phyloP scores from a whole-genome alignment of 805 yeast genomes.

The Kodamaea lidongshanica region DNA sequence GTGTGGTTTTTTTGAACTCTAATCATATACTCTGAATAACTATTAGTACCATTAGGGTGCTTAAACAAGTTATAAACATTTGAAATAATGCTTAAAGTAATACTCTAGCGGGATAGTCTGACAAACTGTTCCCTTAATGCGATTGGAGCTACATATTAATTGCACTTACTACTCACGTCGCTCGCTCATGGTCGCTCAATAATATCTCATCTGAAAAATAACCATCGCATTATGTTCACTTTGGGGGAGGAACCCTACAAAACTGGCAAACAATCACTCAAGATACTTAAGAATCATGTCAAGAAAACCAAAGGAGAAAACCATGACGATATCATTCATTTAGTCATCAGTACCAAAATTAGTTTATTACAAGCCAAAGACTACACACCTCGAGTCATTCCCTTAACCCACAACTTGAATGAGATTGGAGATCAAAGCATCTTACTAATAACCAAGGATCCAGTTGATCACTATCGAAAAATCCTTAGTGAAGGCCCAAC shows the following conservation, averaged over 20 bases:
- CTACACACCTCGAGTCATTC: constrained; percentile 52
- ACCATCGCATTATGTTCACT: constrained; percentile 9
- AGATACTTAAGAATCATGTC: constrained; percentile 14
- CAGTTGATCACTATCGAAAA: constrained; percentile 50
- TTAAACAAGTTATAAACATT: no score
- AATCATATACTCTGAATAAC: no score
- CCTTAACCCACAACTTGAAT: constrained; percentile 48
- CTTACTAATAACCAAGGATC: constrained; percentile 68
- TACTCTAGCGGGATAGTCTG: no score
- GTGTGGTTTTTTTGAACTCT: not conserved
- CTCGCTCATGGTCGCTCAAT: no score
- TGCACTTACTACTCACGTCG: no score
- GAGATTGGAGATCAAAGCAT: constrained; percentile 45
- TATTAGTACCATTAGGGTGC: no score
- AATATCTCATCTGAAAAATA: no score
- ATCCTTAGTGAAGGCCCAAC: constrained; percentile 47
- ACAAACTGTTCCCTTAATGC: no score
- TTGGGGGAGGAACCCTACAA: constrained; percentile 14
- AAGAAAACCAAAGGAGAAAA: constrained; percentile 12
- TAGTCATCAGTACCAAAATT: constrained; percentile 44
- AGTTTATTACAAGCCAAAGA: constrained; percentile 43
- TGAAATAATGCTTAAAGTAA: no score
- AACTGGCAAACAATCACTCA: constrained; percentile 11
- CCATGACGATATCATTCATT: constrained; percentile 27
- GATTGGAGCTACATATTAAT: no score